A percentile compares a stretch with the other conserved stretches of the same genome.
Evolutionary conservation across 805 yeast species (phyloP).

Genomic region (Cyberlindnera samutprakarnensis): DNA sequence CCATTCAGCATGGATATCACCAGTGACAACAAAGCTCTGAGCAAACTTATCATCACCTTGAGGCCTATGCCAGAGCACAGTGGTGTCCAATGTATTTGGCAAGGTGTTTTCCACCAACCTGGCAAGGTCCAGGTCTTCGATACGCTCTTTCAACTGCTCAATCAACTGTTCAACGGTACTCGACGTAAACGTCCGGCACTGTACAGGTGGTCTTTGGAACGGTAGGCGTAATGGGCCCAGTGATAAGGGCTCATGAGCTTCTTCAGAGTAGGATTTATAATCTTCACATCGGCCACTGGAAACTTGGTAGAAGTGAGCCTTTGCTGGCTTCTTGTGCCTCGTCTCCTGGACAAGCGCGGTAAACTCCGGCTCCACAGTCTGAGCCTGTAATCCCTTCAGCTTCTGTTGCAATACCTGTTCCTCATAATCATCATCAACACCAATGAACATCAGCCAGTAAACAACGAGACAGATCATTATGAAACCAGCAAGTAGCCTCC

Average conservation of each 20-base stretch:
- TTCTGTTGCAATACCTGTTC: no score
- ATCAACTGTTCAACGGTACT: slow-evolving; percentile 54
- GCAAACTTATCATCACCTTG: slow-evolving; percentile 25
- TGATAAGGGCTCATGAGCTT: slow-evolving; percentile 48
- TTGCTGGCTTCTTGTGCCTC: no score
- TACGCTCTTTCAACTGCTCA: slow-evolving; percentile 37
- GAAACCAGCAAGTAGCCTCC: no score
- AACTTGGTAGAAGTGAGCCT: slow-evolving; percentile 10
- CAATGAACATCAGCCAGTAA: no score
- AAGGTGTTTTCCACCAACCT: slow-evolving; percentile 73
- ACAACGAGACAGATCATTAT: no score
- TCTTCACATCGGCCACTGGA: slow-evolving; percentile 40
- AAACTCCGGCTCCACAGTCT: no score
- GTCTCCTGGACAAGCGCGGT: no score
- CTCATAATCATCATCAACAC: no score
- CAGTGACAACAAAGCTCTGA: slow-evolving; percentile 76
- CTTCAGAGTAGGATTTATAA: slow-evolving; percentile 52
- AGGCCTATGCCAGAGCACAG: slow-evolving; percentile 62
- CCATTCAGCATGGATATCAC: slow-evolving; percentile 95
- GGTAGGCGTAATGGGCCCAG: slow-evolving; percentile 51
- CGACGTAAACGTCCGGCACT: slow-evolving; percentile 70
- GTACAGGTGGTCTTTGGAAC: slow-evolving; percentile 63
- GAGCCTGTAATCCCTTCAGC: no score
- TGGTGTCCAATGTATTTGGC: slow-evolving; percentile 86
- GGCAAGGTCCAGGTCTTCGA: slow-evolving; percentile 60